Evolutionary conservation across 2,329 filamentous ascomycete genomes (phyloP).

Genomic region (Apiospora kogelbergensis): DNA sequence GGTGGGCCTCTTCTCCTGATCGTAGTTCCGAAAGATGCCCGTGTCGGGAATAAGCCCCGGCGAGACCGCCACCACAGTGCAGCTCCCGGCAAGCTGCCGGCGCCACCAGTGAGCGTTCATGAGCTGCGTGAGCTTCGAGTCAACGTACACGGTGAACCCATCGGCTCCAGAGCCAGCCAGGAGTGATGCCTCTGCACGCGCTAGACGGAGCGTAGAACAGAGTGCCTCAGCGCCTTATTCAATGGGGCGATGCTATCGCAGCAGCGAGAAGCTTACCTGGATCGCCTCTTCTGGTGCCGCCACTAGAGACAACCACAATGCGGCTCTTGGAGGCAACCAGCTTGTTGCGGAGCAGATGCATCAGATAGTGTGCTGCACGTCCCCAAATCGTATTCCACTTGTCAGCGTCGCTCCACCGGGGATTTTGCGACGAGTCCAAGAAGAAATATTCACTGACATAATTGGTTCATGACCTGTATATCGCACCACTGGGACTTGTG

Average conservation of each 20-base stretch:
- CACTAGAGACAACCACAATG: constrained; percentile 52
- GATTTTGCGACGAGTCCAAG: no score
- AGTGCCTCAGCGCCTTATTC: not conserved
- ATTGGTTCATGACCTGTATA: constrained; percentile 50
- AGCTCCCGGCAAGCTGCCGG: constrained; percentile 44
- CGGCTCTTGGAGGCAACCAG: constrained; percentile 45
- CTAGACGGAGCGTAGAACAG: not conserved
- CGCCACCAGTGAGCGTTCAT: constrained; percentile 57
- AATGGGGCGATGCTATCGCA: no score
- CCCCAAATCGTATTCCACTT: no score
- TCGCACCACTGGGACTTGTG: constrained; percentile 51
- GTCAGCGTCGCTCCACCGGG: no score
- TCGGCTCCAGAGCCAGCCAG: constrained; percentile 36
- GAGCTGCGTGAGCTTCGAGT: constrained; percentile 51
- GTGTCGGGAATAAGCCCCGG: constrained; percentile 53
- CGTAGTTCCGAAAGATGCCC: constrained; percentile 35
- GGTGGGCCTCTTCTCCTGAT: constrained; percentile 23
- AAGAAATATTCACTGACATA: constrained; percentile 25
- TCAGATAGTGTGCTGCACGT: constrained; percentile 44
- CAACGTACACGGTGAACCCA: constrained; percentile 34
- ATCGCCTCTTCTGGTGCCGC: constrained; percentile 41
- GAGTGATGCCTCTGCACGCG: constrained; percentile 21
- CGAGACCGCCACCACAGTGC: constrained; percentile 51
- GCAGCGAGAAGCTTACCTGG: constrained; percentile 28
- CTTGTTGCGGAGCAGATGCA: constrained; percentile 49